Evolutionary conservation across 352 stramenopile genomes (phyloP).

Genomic region (Phytopythium delawarense): DNA sequence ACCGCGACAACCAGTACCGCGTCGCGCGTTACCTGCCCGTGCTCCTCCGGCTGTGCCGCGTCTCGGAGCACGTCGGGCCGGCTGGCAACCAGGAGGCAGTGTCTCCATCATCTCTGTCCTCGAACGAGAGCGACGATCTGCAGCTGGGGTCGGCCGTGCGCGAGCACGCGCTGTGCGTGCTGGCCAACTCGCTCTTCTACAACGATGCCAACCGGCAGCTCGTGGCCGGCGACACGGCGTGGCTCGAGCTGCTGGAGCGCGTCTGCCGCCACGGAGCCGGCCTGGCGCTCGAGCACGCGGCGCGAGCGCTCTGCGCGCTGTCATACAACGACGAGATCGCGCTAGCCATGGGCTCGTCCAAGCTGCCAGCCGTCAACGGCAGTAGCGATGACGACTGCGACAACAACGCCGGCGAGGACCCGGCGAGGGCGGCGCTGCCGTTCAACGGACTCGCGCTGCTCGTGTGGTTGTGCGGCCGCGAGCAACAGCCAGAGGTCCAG

Average conservation of each 20-base stretch:
- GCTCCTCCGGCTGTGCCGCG: constrained; percentile 52
- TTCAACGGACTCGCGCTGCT: constrained; percentile 47
- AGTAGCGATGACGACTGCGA: background rate
- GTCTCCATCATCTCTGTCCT: background rate
- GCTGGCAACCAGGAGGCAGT: constrained; percentile 4
- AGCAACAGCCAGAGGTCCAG: constrained; percentile 35
- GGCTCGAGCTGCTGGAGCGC: constrained; percentile 57
- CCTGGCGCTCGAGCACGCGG: constrained; percentile 54
- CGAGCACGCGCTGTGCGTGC: constrained; percentile 60
- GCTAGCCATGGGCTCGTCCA: constrained; percentile 33
- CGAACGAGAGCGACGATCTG: constrained; percentile 5
- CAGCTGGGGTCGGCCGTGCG: constrained; percentile 13
- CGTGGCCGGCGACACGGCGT: constrained; percentile 42
- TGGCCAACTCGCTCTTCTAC: constrained; percentile 88
- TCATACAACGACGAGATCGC: constrained; percentile 84
- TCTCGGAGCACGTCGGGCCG: background rate
- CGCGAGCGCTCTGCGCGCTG: constrained; percentile 70
- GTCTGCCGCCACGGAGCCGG: constrained; percentile 33
- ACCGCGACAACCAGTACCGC: constrained; percentile 87
- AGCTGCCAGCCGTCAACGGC: constrained; percentile 5
- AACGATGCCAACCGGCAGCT: constrained; percentile 86
- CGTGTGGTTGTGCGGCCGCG: constrained; percentile 33
- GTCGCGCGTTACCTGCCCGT: constrained; percentile 65
- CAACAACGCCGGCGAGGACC: constrained; percentile 10
- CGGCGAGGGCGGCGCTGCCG: background rate